Evolutionary conservation across 1,139 yeast genomes (phyloP).

Genomic region (Suhomyces choctaworum): DNA sequence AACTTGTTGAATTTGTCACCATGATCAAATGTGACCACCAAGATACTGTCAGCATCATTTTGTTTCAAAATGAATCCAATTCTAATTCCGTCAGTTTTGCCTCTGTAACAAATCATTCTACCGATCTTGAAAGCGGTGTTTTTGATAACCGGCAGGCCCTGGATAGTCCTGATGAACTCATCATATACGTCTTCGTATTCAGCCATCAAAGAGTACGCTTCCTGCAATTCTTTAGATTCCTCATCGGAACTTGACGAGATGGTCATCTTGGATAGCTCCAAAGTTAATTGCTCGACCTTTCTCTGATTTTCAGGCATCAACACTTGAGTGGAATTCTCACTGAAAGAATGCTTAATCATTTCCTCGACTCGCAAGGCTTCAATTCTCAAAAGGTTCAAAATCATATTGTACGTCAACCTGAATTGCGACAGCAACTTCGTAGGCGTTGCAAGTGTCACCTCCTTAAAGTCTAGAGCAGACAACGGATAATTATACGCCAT

Average conservation of each 20-base stretch:
- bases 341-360: conserved; percentile 93
- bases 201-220: conserved; percentile 45
- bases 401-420: conserved; percentile 94
- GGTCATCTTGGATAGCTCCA: conserved; percentile 41
- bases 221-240: conserved; percentile 41
- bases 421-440: conserved; percentile 90
- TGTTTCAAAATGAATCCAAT: conserved; percentile 58
- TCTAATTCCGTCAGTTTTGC: conserved; percentile 38
- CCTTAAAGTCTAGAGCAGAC: conserved; percentile 62
- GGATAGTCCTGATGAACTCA: conserved; percentile 49
- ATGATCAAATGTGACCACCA: conserved; percentile 47
- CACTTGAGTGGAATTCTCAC: conserved; percentile 87
- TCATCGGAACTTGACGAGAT: conserved; percentile 42
- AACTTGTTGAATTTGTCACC: conserved; percentile 39
- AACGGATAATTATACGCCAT: conserved; percentile 81
- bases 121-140: conserved; percentile 53
- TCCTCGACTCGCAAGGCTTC: conserved; percentile 95
- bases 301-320: conserved; percentile 83
- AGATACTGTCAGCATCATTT: conserved; percentile 29
- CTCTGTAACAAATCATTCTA: conserved; percentile 60
- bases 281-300: conserved; percentile 55
- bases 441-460: conserved; percentile 82
- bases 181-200: conserved; percentile 47
- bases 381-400: conserved; percentile 81
- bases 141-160: conserved; percentile 47